Evolutionary conservation across 2,329 filamentous ascomycete genomes (phyloP), one percentile per base, ranked within the genome.

Genomic region (Nemania abortiva): DNA sequence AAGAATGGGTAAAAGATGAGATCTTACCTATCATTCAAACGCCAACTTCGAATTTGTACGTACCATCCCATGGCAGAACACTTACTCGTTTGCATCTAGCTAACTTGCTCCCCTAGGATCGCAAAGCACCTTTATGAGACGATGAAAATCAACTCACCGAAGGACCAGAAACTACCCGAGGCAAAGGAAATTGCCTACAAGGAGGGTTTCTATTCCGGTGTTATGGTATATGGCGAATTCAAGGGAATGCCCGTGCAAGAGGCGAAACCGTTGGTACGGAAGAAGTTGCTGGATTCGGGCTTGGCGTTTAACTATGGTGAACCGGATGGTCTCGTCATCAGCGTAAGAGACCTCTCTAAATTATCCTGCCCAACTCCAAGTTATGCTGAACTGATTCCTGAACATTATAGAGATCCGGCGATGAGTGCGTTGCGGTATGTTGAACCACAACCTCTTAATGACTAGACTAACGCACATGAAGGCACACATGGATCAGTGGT

Each of bases 141-240:
- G 7, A 67, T 70, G 68, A 98, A 98, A 87, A 99, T 99, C 78
- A 91, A 93, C 73, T 98, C 95, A 13, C 95, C 96, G 70, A 99
- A 99, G 82, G 96, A 99, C 91, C 42, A 96, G 93, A 79, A 95
- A 82, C 89, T 99, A 55, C 92, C 92, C 54, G 92, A 98, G 81
- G 96, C 96, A 54, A 99, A 99, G 84, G 95, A 98, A 74, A 84
- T 97, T 73, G 95, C 96, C 0, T 99, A 99, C 87, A 97, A 96
- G 82, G 95, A 98, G 79, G 96, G 95, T 18, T 98, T 93, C 85
- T 99, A 99, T 85, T 94, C 97, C 83, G 96, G 96, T 73, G 91
- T 88, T 66, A 93, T 99, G 90, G 85, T 94, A 72, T 88, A 93
- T 70, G 96, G 96, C 66, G 92, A 97, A 34, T 97, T 92, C 83